Conservation (phyloP, 1,284 basidiomycete genomes). For the Microbotryum saponariae region DNA sequence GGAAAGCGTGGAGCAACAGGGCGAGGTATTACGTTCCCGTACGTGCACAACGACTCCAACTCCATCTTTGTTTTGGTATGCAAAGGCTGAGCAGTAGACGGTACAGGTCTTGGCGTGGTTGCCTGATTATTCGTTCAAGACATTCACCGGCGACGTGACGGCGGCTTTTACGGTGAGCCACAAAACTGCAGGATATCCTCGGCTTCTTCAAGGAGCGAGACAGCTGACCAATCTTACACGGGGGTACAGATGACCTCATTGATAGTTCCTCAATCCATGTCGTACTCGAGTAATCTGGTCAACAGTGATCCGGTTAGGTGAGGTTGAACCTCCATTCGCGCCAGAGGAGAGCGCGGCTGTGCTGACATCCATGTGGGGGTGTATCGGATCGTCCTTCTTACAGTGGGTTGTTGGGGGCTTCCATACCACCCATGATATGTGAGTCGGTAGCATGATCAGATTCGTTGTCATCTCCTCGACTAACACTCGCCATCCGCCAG, state of each 20-base stretch:
- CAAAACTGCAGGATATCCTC: too few species aligned
- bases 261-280: constrained; percentile 81
- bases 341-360: not conserved
- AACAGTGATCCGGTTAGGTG: constrained; percentile 31
- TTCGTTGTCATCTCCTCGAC: constrained; percentile 58
- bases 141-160: constrained; percentile 74
- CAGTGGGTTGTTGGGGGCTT: constrained; percentile 61
- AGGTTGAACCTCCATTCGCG: not conserved
- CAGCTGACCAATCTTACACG: too few species aligned
- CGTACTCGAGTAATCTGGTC: constrained; percentile 79
- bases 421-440: constrained; percentile 19
- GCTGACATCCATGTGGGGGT: constrained; percentile 51
- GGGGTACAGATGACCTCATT: constrained; percentile 60
- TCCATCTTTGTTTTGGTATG: not conserved
- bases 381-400: constrained; percentile 36
- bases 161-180: constrained; percentile 63
- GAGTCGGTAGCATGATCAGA: constrained; percentile 11
- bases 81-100: not conserved
- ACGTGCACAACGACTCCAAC: not conserved
- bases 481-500: constrained; percentile 43
- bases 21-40: constrained; percentile 36
- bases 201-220: too few species aligned
- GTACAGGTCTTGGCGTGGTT: constrained; percentile 53
- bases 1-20: constrained; percentile 6
- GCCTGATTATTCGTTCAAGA: constrained; percentile 63